These are phyloP conservation scores for Tulasnella sp. DNA, from an alignment of 768 basidiomycete species.

Conservation along the genomic window DNA sequence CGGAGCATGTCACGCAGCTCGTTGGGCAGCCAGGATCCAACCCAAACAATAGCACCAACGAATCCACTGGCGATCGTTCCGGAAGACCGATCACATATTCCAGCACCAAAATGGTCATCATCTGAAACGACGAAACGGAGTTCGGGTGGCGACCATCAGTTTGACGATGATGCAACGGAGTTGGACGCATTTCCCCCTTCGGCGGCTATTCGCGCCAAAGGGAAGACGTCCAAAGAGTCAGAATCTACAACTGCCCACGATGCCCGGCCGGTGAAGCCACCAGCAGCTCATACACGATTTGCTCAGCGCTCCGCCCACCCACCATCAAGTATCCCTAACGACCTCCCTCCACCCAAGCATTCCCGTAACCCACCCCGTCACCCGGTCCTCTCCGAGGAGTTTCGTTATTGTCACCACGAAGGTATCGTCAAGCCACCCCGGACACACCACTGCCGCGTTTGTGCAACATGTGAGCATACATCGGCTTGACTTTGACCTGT, in stretches of 20 bases:
- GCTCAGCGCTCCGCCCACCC: background rate
- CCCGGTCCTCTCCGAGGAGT: slow-evolving; percentile 45
- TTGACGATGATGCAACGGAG: background rate
- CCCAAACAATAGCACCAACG: no score
- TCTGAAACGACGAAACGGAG: no score
- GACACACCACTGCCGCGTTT: slow-evolving; percentile 68
- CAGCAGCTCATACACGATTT: no score
- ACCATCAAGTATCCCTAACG: background rate
- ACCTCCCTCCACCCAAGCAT: background rate
- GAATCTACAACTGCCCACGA: slow-evolving; percentile 1
- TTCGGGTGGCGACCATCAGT: no score
- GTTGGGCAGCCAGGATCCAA: no score
- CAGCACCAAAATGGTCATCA: no score
- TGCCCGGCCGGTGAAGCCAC: no score
- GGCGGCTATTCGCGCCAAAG: background rate
- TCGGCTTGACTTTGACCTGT: background rate
- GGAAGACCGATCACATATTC: no score
- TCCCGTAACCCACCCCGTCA: slow-evolving; percentile 21
- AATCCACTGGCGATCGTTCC: no score
- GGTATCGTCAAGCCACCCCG: slow-evolving; percentile 58
- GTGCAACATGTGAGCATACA: slow-evolving; percentile 56
- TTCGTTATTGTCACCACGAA: slow-evolving; percentile 55
- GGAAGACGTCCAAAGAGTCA: background rate
- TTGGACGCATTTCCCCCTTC: background rate
- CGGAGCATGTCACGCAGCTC: no score